Base-by-base conservation (phyloP, 768 basidiomycete species). In the Phylloporus sp. region DNA sequence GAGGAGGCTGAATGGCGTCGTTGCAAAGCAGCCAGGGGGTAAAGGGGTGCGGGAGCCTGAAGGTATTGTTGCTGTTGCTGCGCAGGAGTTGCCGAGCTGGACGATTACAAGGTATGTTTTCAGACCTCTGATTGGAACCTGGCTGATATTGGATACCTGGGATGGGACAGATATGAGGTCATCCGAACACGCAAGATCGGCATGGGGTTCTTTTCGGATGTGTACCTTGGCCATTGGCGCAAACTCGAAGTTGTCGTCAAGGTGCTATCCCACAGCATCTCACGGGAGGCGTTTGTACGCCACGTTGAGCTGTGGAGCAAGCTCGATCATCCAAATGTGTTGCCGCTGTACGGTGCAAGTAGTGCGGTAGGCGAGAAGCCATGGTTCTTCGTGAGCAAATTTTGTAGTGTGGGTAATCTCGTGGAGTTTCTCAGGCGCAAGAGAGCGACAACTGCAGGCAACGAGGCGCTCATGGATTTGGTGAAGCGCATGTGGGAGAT, bases 351-450 rank as follows among this genome's bases (percentile, higher is more conserved):
- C 55, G 91, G 91, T 1, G 91, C 91, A 11, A 88, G 86, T 24
- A 86, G 84, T 58, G 76, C 86, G 0, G 73, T 74, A 8, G 80
- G 80, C 22, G 82, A 85, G 36, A 80, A 82, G 12, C 88, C 87
- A 12, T 91, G 83, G 82, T 89, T 87, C 70, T 78, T 88, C 45
- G 88, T 94, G 43, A 84, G 82, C 59, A 85, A 86, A 32, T 90
- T 86, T 64, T 75, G 80, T 69, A 70, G 77, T 55, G 74, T 85
- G 34, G 87, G 88, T 22, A 83, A 78, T 57, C 70, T 92, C 32
- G 77, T 80, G 16, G 73, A 73, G 51, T 87, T 76, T 60, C 68
- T 92, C 57, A 77, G 76, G 60, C 57, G 62, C 51, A 66, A 16
- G 7, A 52, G 49, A 5, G 7, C 11, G 20, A 39, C 22, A 45